Evolutionary conservation across 164 flowering plant genomes (phyloP).

Genomic region (Berberis thunbergii): DNA sequence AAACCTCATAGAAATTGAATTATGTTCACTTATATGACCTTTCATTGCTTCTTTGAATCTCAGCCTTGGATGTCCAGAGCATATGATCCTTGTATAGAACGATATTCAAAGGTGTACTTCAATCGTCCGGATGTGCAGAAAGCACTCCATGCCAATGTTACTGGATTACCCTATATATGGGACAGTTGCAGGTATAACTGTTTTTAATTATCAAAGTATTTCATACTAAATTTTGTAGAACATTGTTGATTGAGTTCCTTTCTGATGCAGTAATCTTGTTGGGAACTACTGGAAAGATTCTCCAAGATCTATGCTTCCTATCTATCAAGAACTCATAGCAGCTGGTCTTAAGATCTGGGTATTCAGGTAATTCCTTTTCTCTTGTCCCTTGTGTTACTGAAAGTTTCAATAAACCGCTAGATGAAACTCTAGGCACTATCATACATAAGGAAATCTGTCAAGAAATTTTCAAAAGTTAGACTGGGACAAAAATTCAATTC

Average conservation of each 20-base stretch:
- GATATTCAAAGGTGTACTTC: slow-evolving; percentile 61
- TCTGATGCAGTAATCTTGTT: slow-evolving; percentile 38
- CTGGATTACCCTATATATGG: slow-evolving; percentile 71
- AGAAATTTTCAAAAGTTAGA: too few relatives aligned
- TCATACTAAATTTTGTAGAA: background rate
- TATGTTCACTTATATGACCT: slow-evolving; percentile 2
- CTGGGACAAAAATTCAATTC: too few relatives aligned
- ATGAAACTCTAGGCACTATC: too few relatives aligned
- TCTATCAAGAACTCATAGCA: too few relatives aligned
- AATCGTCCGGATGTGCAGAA: slow-evolving; percentile 88
- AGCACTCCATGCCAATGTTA: slow-evolving; percentile 82
- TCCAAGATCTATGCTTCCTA: too few relatives aligned
- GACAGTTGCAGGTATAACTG: slow-evolving; percentile 65
- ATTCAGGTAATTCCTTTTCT: too few relatives aligned
- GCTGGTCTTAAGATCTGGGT: too few relatives aligned
- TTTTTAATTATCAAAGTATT: background rate
- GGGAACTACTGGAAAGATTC: too few relatives aligned
- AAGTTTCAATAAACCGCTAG: too few relatives aligned
- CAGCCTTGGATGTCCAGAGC: slow-evolving; percentile 97
- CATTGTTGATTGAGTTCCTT: slow-evolving; percentile 4
- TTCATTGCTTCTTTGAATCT: slow-evolving; percentile 10
- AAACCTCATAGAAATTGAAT: background rate
- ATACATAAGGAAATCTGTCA: too few relatives aligned
- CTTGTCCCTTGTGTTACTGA: too few relatives aligned
- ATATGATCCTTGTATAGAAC: slow-evolving; percentile 93